These are phyloP conservation scores for Kazachstania psychrophila DNA, from an alignment of 805 yeast species.

Conservation along the genomic window DNA sequence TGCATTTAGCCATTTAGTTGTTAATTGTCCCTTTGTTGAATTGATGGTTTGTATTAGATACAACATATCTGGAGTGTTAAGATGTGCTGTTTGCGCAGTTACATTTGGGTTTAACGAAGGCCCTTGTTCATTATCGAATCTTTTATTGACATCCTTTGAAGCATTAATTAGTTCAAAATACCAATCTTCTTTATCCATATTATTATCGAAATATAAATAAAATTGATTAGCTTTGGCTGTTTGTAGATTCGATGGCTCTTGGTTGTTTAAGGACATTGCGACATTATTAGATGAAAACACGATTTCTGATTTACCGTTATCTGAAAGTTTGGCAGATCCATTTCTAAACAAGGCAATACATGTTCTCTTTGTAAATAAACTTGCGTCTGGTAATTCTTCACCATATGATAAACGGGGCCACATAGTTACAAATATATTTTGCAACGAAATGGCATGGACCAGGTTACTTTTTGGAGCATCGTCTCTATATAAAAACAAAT, in stretches of 20 bases:
- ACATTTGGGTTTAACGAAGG: conserved; percentile 45
- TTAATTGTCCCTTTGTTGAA: conserved; percentile 73
- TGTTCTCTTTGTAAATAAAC: conserved; percentile 68
- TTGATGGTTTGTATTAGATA: conserved; percentile 67
- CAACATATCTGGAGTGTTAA: conserved; percentile 60
- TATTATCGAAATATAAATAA: conserved; percentile 67
- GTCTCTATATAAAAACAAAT: conserved; percentile 74
- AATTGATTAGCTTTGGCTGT: conserved; percentile 27
- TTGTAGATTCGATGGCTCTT: neutral
- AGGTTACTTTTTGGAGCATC: conserved; percentile 38
- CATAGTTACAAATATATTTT: conserved; percentile 58
- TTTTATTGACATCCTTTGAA: conserved; percentile 36
- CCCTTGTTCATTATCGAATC: conserved; percentile 12
- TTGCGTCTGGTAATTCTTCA: conserved; percentile 44
- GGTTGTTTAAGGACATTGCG: neutral
- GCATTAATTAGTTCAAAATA: conserved; percentile 79
- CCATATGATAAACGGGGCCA: conserved; percentile 66
- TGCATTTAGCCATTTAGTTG: conserved; percentile 88
- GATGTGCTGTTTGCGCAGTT: conserved; percentile 66
- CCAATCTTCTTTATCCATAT: conserved; percentile 86
- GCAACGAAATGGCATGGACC: conserved; percentile 70
- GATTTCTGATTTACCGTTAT: neutral
- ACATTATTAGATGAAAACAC: conserved; percentile 2
- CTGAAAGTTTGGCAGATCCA: conserved; percentile 16
- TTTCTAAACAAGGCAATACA: conserved; percentile 65